Evolutionary conservation across 2,329 filamentous ascomycete genomes (phyloP), one percentile per base, ranked within the genome.

Genomic region (Meredithiella fracta): DNA sequence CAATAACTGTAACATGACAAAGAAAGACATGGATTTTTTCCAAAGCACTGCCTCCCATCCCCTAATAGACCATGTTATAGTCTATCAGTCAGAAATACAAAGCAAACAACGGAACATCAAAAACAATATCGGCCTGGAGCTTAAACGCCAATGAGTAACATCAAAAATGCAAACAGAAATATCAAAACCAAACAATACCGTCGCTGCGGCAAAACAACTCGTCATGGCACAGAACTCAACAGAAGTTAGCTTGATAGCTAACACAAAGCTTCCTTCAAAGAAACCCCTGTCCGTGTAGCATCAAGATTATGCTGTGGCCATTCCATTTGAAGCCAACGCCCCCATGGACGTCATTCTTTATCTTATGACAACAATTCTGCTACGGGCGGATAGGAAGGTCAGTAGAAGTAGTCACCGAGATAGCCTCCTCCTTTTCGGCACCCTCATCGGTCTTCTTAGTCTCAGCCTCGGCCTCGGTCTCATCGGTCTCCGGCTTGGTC

Each of bases 401-500:
- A 42, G 56, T 22, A 23, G 15, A 34, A n/a, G 9, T 38, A 23
- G 29, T 22, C 5, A 11, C 8, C 4, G 37, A 7, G 40, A 44
- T n/a, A 15, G 51, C 20, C 20, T 44, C 40, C n/a, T 44, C 20
- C 20, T 44, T 22, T 17, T 31, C 31, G 9, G 34, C 15, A 52
- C 11, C 37, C 26, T 55, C 42, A 25, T 58, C 56, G 25, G n/a
- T 38, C 22, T 56, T 49, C n/a, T 53, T 49, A 11, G 55, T 55
- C 47, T 62, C 51, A 47, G 23, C 20, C 42, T 57, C 49, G 15
- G 55, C 55, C 47, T 62, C 51, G 37, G 23, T 15, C 42, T 57
- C 53, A 23, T 60, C 63, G 17, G 57, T 56, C 47, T 80, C 73
- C 11, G 64, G 79, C 65, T 82, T 94, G 5, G 86, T 88, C 70